Evolutionary conservation across 106 monocot species (phyloP), one percentile per base, ranked within the genome.

Genomic region (Hemerocallis citrina): DNA sequence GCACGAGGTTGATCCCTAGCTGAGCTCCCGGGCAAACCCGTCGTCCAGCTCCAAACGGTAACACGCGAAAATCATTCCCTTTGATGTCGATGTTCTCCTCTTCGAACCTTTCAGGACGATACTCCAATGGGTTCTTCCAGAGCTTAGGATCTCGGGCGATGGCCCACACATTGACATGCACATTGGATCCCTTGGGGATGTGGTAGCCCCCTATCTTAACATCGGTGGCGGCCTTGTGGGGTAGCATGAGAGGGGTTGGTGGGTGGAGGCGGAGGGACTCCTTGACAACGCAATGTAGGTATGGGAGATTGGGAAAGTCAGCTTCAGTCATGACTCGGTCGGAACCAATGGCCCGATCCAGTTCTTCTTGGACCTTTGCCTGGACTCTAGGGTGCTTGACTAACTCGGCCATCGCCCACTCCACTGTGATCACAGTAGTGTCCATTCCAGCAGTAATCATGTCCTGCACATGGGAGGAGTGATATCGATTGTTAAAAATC

Each of bases 391-490:
- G 89, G 79, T 90, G 59, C 64, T 61, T 80, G 15, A 96, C 74
- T 24, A 96, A 66, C 71, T 96, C 86, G 0, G 95, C 81, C 95
- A 96, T 96, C 8, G 89, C 89, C 95, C 95, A 95, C 66, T 95
- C 95, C 10, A 81, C 86, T 0, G 90, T 61, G 59, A 95, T 90
- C 21, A 77, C 95, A 2, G 95, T 90, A 7, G 95, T 95, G 79
- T 95, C 95, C 90, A 86, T 90, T 32, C 95, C 95, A 0, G 95
- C 95, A 2, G 89, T 95, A 57, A 95, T 90, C 90, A 95, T 90
- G 52, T 95, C 95, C 93, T 88, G 78, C 55, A 56, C 10, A 39
- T 56, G 10, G 1, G n/a, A n/a, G n/a, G n/a, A n/a, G n/a, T n/a
- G n/a, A n/a, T n/a, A n/a, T n/a, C n/a, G n/a, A n/a, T n/a, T n/a